phyloP scores from a whole-genome alignment of 139 green algal species.

The Astrephomene gubernaculifera region DNA sequence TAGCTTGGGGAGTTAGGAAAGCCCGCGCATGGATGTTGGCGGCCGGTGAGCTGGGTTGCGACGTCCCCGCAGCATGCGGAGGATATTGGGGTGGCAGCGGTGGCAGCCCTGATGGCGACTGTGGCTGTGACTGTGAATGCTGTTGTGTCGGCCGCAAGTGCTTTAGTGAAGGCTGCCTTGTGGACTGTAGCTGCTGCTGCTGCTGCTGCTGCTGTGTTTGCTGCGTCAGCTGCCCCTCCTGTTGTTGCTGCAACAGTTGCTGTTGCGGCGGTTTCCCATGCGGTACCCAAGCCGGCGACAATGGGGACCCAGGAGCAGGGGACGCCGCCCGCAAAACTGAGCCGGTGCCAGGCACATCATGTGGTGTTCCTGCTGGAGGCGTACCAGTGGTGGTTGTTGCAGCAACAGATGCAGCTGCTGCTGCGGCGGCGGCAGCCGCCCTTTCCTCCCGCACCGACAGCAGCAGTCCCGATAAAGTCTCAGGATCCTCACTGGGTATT shows the following conservation, averaged over 20 bases:
- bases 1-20: constrained; percentile 7
- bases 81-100: neutral
- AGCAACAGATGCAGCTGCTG: neutral
- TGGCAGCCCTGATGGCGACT: neutral
- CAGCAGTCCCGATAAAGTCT: constrained; percentile 30
- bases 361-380: no score
- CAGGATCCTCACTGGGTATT: constrained; percentile 32
- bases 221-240: no score
- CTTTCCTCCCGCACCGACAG: constrained; percentile 15
- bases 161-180: no score
- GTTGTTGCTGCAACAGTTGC: neutral
- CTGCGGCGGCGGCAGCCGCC: neutral
- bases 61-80: no score
- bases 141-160: neutral
- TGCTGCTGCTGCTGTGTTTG: neutral
- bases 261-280: neutral
- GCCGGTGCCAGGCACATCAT: neutral
- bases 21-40: neutral
- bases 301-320: neutral
- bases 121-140: neutral
- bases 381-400: neutral
- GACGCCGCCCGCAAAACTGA: neutral
- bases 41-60: no score
- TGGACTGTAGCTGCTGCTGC: constrained; percentile 14
- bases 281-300: neutral